These are phyloP conservation scores for Cercospora sp. DNA, from an alignment of 2,329 filamentous ascomycete species.

Conservation along the genomic window DNA sequence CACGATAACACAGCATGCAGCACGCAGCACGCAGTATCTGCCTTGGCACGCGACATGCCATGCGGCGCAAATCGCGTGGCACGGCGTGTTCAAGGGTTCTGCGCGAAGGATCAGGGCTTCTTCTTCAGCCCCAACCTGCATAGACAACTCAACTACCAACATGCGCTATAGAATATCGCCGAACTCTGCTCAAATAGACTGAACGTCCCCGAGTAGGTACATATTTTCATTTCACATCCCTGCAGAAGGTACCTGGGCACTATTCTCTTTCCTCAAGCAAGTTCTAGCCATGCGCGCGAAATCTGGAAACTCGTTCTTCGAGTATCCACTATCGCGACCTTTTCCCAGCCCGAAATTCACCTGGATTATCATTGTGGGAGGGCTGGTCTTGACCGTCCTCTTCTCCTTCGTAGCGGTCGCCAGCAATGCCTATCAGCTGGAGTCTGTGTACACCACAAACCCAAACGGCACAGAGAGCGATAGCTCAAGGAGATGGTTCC, in stretches of 20 bases:
- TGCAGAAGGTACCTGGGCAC: background rate
- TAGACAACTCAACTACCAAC: background rate
- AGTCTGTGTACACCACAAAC: constrained; percentile 13
- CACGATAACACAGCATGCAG: background rate
- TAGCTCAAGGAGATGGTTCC: constrained; percentile 10
- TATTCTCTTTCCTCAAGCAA: background rate
- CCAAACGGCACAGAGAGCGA: constrained; percentile 12
- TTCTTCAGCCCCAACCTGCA: background rate
- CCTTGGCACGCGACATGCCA: background rate
- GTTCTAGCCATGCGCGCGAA: background rate
- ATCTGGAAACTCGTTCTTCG: constrained; percentile 11
- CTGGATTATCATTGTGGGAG: constrained; percentile 6
- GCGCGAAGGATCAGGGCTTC: constrained; percentile 1
- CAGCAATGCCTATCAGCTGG: constrained; percentile 15
- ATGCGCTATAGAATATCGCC: background rate
- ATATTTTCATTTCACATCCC: background rate
- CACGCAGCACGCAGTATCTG: background rate
- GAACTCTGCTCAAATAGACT: background rate
- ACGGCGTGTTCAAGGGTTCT: background rate
- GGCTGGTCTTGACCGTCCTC: constrained; percentile 4
- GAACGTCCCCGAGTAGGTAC: background rate
- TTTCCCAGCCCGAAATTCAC: constrained; percentile 6
- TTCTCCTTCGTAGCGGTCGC: constrained; percentile 18
- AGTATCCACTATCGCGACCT: constrained; percentile 12
- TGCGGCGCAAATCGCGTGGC: background rate